phyloP scores from a whole-genome alignment of 1,139 yeast genomes.

The Candida tunisiensis region DNA sequence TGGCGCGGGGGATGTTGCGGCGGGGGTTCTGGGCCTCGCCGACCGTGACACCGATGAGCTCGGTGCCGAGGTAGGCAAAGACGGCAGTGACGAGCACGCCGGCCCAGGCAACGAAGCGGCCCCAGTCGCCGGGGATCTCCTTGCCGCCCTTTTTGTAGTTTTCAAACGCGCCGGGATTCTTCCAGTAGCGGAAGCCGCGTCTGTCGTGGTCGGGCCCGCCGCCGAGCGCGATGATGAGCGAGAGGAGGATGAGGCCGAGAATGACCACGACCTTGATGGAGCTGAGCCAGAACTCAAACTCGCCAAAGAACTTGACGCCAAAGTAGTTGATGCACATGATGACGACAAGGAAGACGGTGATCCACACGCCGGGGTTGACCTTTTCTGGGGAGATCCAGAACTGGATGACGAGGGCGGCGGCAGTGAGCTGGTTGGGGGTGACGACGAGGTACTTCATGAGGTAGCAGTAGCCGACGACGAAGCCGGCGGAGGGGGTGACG shows the following conservation, averaged over 20 bases:
- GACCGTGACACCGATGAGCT: conserved; percentile 69
- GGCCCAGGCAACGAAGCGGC: no score
- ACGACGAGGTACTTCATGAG: conserved; percentile 62
- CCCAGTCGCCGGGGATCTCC: no score
- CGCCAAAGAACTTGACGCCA: conserved; percentile 65
- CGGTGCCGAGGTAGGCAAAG: conserved; percentile 68
- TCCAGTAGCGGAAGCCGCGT: conserved; percentile 52
- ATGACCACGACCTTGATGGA: conserved; percentile 57
- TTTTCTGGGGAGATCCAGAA: conserved; percentile 72
- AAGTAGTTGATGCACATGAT: conserved; percentile 50
- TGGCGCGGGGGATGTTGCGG: conserved; percentile 61
- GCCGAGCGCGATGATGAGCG: conserved; percentile 70
- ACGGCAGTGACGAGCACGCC: no score
- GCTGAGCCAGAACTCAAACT: conserved; percentile 66
- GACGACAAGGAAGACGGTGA: conserved; percentile 39
- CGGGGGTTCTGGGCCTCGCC: conserved; percentile 75
- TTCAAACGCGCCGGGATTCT: conserved; percentile 37
- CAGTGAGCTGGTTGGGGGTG: conserved; percentile 70
- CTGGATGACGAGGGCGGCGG: conserved; percentile 62
- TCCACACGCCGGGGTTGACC: conserved; percentile 24
- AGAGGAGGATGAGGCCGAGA: conserved; percentile 53
- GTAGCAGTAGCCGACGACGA: conserved; percentile 68
- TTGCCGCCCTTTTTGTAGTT: no score
- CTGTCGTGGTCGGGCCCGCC: conserved; percentile 59
- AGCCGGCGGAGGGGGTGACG: conserved; percentile 54